phyloP scores from a whole-genome alignment of 2,329 filamentous ascomycete genomes.

The Cercospora beticola region DNA sequence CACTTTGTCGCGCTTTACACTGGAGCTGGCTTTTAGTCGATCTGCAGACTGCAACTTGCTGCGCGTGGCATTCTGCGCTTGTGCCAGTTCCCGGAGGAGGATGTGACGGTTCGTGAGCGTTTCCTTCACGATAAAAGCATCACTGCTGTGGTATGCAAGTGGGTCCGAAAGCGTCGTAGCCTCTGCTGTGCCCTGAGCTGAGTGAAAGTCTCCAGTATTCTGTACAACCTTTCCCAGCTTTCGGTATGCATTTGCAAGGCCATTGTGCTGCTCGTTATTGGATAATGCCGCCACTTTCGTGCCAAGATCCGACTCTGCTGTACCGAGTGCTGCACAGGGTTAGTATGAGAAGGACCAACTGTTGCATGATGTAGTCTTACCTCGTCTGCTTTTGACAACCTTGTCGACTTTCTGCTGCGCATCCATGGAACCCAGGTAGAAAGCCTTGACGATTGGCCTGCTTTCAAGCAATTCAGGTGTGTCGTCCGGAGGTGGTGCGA shows the following conservation, averaged over 20 bases:
- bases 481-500: constrained; percentile 94
- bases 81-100: constrained; percentile 84
- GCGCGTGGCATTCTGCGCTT: constrained; percentile 82
- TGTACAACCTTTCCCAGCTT: constrained; percentile 94
- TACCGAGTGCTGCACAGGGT: constrained; percentile 69
- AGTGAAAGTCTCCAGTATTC: constrained; percentile 90
- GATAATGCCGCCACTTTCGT: constrained; percentile 84
- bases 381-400: constrained; percentile 86
- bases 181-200: constrained; percentile 93
- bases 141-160: constrained; percentile 89
- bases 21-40: constrained; percentile 80
- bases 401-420: constrained; percentile 95
- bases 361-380: constrained; percentile 51
- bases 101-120: constrained; percentile 97
- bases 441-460: constrained; percentile 86
- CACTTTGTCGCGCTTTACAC: constrained; percentile 89
- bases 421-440: constrained; percentile 94
- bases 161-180: constrained; percentile 92
- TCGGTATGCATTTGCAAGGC: constrained; percentile 84
- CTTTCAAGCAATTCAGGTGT: constrained; percentile 91
- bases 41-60: constrained; percentile 84
- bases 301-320: constrained; percentile 90
- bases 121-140: constrained; percentile 97
- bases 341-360: constrained; percentile 31
- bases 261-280: constrained; percentile 85